Evolutionary conservation across 164 flowering plant species (phyloP).

Genomic region (Saururus chinensis): DNA sequence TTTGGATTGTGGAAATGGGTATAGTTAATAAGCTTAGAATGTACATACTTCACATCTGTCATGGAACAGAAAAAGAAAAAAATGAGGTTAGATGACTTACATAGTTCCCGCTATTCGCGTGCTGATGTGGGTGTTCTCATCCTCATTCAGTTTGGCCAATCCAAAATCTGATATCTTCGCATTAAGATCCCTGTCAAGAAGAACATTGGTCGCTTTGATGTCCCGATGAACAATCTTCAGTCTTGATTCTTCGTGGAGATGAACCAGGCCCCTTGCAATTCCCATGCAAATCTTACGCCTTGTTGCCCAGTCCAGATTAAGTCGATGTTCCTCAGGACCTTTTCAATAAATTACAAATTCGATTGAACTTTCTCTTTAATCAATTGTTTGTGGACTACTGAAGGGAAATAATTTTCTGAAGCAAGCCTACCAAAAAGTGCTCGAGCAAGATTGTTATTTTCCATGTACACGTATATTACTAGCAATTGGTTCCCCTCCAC

Average conservation of each 20-base stretch:
- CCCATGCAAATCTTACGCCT: constrained; percentile 12
- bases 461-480: constrained; percentile 47
- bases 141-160: constrained; percentile 34
- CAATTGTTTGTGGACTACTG: not conserved
- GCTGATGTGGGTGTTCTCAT: constrained; percentile 28
- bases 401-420: not conserved
- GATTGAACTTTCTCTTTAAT: too few species aligned
- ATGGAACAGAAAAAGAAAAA: too few species aligned
- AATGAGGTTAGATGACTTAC: constrained; percentile 10
- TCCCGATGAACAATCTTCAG: constrained; percentile 11
- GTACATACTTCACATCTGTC: too few species aligned
- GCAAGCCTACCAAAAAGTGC: constrained; percentile 1
- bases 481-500: constrained; percentile 51
- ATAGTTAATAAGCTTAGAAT: too few species aligned
- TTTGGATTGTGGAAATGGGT: too few species aligned
- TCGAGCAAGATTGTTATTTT: constrained; percentile 42
- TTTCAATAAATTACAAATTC: not conserved
- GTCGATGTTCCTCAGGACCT: not conserved
- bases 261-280: constrained; percentile 12
- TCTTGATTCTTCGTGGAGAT: constrained; percentile 14
- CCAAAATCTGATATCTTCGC: constrained; percentile 41
- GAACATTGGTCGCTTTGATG: constrained; percentile 15
- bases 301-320: constrained; percentile 8
- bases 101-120: constrained; percentile 37
- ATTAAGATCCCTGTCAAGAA: constrained; percentile 17